Conservation (phyloP, 495 filamentous ascomycete genomes). For the Talaromyces ruber region DNA sequence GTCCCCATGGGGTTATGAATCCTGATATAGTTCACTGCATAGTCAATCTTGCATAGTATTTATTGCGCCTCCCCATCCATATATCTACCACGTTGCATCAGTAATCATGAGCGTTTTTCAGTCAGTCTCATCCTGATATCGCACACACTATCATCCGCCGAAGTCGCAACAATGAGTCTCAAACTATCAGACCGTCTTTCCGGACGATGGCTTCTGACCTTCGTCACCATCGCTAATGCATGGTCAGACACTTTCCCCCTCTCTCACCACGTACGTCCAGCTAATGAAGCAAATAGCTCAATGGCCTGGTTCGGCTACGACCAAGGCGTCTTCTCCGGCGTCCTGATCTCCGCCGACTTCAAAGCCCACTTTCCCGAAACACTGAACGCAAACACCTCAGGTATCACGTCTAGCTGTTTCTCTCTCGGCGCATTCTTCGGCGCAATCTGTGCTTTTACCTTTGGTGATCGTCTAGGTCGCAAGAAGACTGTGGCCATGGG, state of each 20-base stretch:
- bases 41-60: not conserved
- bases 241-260: not conserved
- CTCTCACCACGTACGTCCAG: not conserved
- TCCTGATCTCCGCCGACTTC: conserved; percentile 22
- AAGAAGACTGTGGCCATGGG: conserved; percentile 18
- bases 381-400: conserved; percentile 19
- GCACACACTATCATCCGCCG: not conserved
- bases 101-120: not conserved
- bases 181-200: conserved; percentile 1
- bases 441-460: conserved; percentile 18
- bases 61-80: not conserved
- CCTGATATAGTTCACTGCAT: not conserved
- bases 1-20: conserved; percentile 1
- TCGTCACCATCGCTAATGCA: conserved; percentile 9
- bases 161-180: not conserved
- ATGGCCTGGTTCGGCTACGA: conserved; percentile 25
- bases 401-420: conserved; percentile 27
- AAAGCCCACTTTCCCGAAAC: conserved; percentile 20
- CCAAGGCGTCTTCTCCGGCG: conserved; percentile 23
- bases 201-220: conserved; percentile 8
- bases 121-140: not conserved
- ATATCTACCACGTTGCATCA: not conserved
- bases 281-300: conserved; percentile 7
- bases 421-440: conserved; percentile 21
- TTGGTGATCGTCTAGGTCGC: conserved; percentile 18